These are phyloP conservation scores for Linaria vulgaris DNA, from an alignment of 257 asterid species.

Conservation along the genomic window DNA sequence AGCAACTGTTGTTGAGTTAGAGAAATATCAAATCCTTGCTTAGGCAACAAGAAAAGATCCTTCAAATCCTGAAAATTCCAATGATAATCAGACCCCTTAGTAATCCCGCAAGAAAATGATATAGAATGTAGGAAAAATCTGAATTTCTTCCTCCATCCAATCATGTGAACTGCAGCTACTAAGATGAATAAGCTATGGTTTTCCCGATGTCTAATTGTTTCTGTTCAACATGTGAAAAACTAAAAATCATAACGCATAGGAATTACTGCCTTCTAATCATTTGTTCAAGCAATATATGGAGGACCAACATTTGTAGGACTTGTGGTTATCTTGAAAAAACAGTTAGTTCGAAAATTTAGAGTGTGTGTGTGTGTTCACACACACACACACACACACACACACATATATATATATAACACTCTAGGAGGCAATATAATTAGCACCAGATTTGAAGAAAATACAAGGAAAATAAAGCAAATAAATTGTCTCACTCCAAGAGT, in stretches of 20 bases:
- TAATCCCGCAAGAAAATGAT: slow-evolving; percentile 16
- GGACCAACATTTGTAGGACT: background rate
- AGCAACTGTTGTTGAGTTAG: slow-evolving; percentile 81
- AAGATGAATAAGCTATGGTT: background rate
- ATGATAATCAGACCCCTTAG: slow-evolving; percentile 17
- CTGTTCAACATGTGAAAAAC: background rate
- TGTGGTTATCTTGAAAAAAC: background rate
- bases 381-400: background rate
- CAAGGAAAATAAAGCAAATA: background rate
- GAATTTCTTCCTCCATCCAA: slow-evolving; percentile 17
- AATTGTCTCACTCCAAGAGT: slow-evolving; percentile 3
- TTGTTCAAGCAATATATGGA: background rate
- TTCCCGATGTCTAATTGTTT: background rate
- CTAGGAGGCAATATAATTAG: background rate
- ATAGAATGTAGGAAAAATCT: background rate
- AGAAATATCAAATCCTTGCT: slow-evolving; percentile 82
- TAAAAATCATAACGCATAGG: too few species aligned
- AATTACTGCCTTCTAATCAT: background rate
- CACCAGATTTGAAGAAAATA: background rate
- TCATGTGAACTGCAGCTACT: background rate
- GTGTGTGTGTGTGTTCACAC: too few species aligned
- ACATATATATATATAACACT: background rate
- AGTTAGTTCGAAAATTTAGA: background rate
- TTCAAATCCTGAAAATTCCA: slow-evolving; percentile 61
- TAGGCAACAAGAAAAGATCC: slow-evolving; percentile 82